Conservation (phyloP, 2,329 filamentous ascomycete genomes). For the Truncatella angustata region DNA sequence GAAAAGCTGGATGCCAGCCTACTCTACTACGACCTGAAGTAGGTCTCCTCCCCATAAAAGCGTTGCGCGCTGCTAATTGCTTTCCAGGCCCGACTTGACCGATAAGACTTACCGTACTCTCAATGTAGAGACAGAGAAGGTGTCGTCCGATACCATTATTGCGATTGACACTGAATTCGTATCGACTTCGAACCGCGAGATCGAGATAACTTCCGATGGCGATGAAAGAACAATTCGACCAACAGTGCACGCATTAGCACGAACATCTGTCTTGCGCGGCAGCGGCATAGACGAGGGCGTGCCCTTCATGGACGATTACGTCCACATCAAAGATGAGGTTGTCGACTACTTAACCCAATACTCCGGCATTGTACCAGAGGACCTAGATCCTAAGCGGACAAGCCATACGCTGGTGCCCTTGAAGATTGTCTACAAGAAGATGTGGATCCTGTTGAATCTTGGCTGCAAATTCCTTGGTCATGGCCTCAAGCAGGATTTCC, state of each 20-base stretch:
- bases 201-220: conserved; percentile 93
- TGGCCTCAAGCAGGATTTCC: conserved; percentile 91
- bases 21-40: conserved; percentile 70
- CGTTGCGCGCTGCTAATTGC: conserved; percentile 19
- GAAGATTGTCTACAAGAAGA: conserved; percentile 94
- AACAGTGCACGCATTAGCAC: conserved; percentile 85
- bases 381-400: conserved; percentile 71
- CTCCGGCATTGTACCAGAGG: conserved; percentile 83
- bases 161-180: conserved; percentile 98
- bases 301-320: conserved; percentile 97
- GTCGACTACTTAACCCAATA: conserved; percentile 95
- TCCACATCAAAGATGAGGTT: conserved; percentile 83
- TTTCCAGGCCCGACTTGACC: conserved; percentile 36
- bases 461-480: conserved; percentile 94
- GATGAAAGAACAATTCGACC: conserved; percentile 89
- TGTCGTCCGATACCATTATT: conserved; percentile 70
- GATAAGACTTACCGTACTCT: conserved; percentile 61
- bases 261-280: conserved; percentile 86
- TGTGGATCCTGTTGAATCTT: conserved; percentile 93
- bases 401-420: conserved; percentile 84
- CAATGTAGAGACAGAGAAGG: conserved; percentile 59
- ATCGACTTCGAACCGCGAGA: conserved; percentile 85
- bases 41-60: conserved; percentile 20
- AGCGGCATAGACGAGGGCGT: conserved; percentile 73
- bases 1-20: conserved; percentile 78